Base-by-base conservation (phyloP, 768 basidiomycete species). In the Lentinula guzmanii region DNA sequence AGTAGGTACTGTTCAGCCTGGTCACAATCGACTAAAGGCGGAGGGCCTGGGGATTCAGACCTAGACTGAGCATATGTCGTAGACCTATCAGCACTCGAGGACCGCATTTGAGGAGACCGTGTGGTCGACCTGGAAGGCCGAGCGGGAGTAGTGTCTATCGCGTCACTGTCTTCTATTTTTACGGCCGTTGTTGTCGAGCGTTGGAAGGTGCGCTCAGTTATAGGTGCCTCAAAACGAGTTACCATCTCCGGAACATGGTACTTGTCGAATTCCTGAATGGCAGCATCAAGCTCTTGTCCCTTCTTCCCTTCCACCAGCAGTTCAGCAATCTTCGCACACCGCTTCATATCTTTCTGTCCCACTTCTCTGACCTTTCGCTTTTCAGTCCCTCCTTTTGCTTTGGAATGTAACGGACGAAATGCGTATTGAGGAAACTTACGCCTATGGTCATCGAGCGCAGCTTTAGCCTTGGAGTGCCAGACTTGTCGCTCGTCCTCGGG, bases 381-480 rank as follows among this genome's bases (percentile, higher is more conserved):
- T 71, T 76, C 78, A 1, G 70, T 65, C 34, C 70, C 70, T 55
- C 71, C 78, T 66, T 77, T 81, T 33, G 72, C 67, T 62, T 76
- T 76, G 53, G 74, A 68, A 67, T 88, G 86, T 16, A 82, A 72
- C 1, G 90, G 90, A 24, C 83, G 77, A 74, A 91, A 92, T 2
- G 87, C 80, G 67, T 92, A 92, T 71, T 86, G 78, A 21, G 91
- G 90, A 75, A 83, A 91, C 72, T 82, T 83, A 66, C 82, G 84
- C 73, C 84, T 86, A 71, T 91, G 90, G 65, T 90, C 90, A 52
- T 85, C 87, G 52, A 84, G 81, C 0, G 87, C 87, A 45, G 78
- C 76, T 76, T 86, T 86, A 16, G 91, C 91, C 72, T 90, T 89
- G 56, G 76, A 75, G 66, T 90, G 86, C 91, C 91, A 93, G 53